Evolutionary conservation across 2,329 filamentous ascomycete genomes (phyloP), one percentile per base, ranked within the genome.

Genomic region (Fusarium globosum): DNA sequence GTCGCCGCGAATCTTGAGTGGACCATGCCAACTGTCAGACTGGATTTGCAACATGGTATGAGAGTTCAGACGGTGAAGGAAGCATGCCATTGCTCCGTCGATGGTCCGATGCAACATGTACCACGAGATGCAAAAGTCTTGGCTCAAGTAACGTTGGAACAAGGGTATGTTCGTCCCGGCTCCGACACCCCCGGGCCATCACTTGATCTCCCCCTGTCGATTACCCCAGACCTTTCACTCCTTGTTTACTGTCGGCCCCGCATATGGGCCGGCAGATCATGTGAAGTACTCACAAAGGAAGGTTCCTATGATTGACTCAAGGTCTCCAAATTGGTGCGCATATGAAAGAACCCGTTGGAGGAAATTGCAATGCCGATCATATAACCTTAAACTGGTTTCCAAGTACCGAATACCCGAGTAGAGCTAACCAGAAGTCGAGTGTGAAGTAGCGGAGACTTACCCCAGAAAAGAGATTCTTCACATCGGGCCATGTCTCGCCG

Each of bases 261-360:
- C 63, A 68, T 41, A 57, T 68, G 48, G 45, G 39, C 21, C 53
- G 20, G 46, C 20, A 52, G 41, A 68, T 61, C 65, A 68, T 68
- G 65, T 52, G 65, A 26, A 16, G 26, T n/a, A 8, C 35, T 35
- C 23, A 15, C 28, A 61, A 38, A 51, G 65, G 45, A 52, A 61
- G 46, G 53, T 68, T 68, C 41, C 12, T 26, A 20, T 42, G 28
- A 21, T 2, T 26, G 16, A 52, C 10, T 15, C 53, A 68, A 46
- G 30, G 36, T 18, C 35, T 7, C 21, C 28, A 68, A 61, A 38
- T 68, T 68, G 55, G 46, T 68, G 46, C 36, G 63, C 65, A 18
- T 68, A 41, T n/a, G 6, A 7, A 35, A 33, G 9, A n/a, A 4
- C 1, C 4, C 6, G 2, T 33, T n/a, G 2, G 9, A 46, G 65